These are phyloP conservation scores for Thelonectria blattea DNA, from an alignment of 2,329 filamentous ascomycete species.

Conservation along the genomic window DNA sequence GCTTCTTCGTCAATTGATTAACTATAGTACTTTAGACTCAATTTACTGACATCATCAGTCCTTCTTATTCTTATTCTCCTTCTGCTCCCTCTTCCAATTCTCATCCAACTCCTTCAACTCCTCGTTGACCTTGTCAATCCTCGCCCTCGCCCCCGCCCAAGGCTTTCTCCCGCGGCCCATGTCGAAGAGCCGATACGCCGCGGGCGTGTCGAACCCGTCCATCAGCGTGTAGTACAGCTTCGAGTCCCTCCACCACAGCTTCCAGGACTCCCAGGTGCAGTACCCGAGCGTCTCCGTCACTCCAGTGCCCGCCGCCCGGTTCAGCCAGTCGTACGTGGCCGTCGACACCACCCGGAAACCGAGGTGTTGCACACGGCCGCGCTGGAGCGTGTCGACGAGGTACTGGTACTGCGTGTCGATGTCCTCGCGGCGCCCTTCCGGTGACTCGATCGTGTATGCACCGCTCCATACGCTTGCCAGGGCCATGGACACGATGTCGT, in stretches of 20 bases:
- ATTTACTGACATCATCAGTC: background rate
- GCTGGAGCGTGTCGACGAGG: conserved; percentile 28
- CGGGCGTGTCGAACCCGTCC: conserved; percentile 46
- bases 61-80: conserved; percentile 31
- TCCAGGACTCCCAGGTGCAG: conserved; percentile 49
- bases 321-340: conserved; percentile 44
- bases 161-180: conserved; percentile 45
- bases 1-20: too few relatives aligned
- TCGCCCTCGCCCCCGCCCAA: conserved; percentile 47
- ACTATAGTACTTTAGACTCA: too few relatives aligned
- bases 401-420: conserved; percentile 40
- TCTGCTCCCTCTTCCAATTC: conserved; percentile 31
- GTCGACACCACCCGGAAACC: conserved; percentile 33
- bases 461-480: conserved; percentile 39
- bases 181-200: conserved; percentile 50
- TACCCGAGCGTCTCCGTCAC: conserved; percentile 47
- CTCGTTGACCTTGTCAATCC: conserved; percentile 39
- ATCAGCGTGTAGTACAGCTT: conserved; percentile 49
- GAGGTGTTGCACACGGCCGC: conserved; percentile 35
- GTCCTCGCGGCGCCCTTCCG: conserved; percentile 34
- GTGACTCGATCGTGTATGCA: conserved; percentile 27
- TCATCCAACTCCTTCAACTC: conserved; percentile 29
- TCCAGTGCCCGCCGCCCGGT: conserved; percentile 51
- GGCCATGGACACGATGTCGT: conserved; percentile 42
- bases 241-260: conserved; percentile 50